Base-by-base conservation (phyloP, 257 asterid genomes). In the Lycium barbarum region DNA sequence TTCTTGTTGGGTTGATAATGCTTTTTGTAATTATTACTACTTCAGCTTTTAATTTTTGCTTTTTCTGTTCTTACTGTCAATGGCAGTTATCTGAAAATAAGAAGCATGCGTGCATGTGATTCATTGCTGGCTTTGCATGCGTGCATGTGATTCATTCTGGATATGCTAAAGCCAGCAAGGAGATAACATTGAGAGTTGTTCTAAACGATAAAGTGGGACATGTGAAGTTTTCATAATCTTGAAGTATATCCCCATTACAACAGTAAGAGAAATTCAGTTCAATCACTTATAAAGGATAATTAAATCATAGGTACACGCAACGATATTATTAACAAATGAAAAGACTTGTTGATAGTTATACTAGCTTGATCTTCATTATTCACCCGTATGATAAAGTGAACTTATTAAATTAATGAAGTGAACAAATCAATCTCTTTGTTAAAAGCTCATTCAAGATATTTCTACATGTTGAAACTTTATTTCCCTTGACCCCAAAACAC, bases 1-100 rank as follows among this genome's bases (percentile, higher is more conserved):
- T 87, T 89, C 88, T 73, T 87, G 82, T 87, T 88, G 86, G 92
- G 83, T 90, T 86, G 91, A 84, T 85, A 83, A 81, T 87, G 82
- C 33, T 78, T 53, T 26, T 2, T 15, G 65, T 53, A 78, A 90
- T 89, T 90, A 92, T 89, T 88, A 83, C 89, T 84, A 76, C 91
- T 84, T 88, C 85, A 83, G 88, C 93, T 90, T 88, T 90, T 84
- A 83, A 92, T 83, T 86, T 87, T 40, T 22, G 67, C 70, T 62
- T 80, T 55, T 72, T 63, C 65, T 26, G 45, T 74, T 26, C 18
- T 4, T 47, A 47, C 26, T 49, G 22, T 13, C 82, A 1, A 2
- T 54, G 15, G 7, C 33, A 14, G 22, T 26, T 53, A 1, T 47
- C 20, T 51, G 22, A 6, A 18, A 2, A 12, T 26, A 22, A n/a